Conservation (phyloP, 2,329 filamentous ascomycete genomes). For the Colletotrichum tanaceti region DNA sequence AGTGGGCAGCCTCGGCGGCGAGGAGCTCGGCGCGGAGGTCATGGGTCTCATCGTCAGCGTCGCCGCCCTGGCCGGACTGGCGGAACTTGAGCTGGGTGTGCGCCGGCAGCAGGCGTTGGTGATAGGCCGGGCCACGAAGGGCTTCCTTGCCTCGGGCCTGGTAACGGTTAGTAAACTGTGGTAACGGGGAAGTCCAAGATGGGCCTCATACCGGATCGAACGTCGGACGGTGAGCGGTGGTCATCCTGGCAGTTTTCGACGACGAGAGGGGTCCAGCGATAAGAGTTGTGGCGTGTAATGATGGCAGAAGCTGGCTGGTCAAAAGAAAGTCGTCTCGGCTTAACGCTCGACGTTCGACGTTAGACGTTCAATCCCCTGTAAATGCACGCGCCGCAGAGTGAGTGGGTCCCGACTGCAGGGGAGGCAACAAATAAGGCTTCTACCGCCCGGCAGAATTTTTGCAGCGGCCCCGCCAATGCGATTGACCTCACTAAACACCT, state of each 20-base stretch:
- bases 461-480: constrained; percentile 42
- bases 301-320: constrained; percentile 14
- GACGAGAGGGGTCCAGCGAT: neutral
- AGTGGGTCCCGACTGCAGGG: constrained; percentile 26
- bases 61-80: constrained; percentile 87
- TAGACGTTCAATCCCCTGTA: neutral
- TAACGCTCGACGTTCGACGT: neutral
- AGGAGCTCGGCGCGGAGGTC: constrained; percentile 92
- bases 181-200: neutral
- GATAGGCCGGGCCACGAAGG: constrained; percentile 91
- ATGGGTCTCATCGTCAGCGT: constrained; percentile 74
- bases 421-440: constrained; percentile 34
- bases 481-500: constrained; percentile 41
- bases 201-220: constrained; percentile 82
- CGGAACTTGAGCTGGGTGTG: constrained; percentile 93
- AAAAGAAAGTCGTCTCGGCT: constrained; percentile 10
- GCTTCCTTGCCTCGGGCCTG: constrained; percentile 95
- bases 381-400: constrained; percentile 23
- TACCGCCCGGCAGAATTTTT: constrained; percentile 65
- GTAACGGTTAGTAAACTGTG: constrained; percentile 44
- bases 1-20: constrained; percentile 87
- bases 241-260: constrained; percentile 59
- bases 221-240: constrained; percentile 83
- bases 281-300: neutral
- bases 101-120: constrained; percentile 93